A percentile compares a stretch with the other conserved stretches of the same genome.
These are phyloP conservation scores for Aspergillus bombycis DNA, from an alignment of 2,329 filamentous ascomycete genomes.

Conservation along the genomic window DNA sequence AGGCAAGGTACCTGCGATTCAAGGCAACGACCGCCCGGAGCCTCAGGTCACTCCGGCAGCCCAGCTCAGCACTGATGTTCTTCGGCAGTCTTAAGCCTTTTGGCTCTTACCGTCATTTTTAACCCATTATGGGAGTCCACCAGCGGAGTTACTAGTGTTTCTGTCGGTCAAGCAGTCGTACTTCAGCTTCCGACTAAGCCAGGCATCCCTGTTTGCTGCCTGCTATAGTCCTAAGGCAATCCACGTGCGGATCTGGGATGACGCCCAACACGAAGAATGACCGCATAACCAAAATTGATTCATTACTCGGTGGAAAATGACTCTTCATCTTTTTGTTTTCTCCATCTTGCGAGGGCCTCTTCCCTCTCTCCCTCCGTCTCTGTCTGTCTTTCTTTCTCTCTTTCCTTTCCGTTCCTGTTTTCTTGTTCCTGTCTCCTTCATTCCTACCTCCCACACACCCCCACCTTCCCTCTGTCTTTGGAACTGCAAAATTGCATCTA, in stretches of 20 bases:
- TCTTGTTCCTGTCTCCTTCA: neutral
- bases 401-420: neutral
- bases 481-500: neutral
- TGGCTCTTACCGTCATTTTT: slow-evolving; percentile 7
- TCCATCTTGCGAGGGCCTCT: neutral
- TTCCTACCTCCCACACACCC: neutral
- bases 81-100: neutral
- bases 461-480: neutral
- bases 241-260: slow-evolving; percentile 2
- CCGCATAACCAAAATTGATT: neutral
- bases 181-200: slow-evolving; percentile 3
- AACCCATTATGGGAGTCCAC: neutral
- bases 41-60: neutral
- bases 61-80: neutral
- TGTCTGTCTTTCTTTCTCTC: neutral
- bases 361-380: neutral
- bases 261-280: slow-evolving; percentile 2
- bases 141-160: neutral
- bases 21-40: slow-evolving; percentile 9
- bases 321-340: neutral
- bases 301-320: neutral
- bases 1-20: slow-evolving; percentile 3
- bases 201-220: slow-evolving; percentile 10
- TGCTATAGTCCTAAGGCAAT: slow-evolving; percentile 2
- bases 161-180: slow-evolving; percentile 4